Evolutionary conservation across 2,329 filamentous ascomycete species (phyloP).

Genomic region (Drechslerella dactyloides): DNA sequence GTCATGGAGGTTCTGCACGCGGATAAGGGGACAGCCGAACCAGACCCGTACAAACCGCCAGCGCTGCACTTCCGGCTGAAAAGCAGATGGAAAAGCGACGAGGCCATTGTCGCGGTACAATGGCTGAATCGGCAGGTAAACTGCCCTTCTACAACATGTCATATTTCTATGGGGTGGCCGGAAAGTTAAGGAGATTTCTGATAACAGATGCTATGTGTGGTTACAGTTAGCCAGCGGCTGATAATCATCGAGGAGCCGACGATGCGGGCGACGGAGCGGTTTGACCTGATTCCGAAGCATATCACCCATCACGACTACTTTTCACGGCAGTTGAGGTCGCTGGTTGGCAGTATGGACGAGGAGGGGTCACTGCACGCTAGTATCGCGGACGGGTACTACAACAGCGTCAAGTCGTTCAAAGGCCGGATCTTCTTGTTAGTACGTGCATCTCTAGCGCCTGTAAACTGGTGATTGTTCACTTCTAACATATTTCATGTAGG

Average conservation of each 20-base stretch:
- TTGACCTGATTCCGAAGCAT: conserved; percentile 88
- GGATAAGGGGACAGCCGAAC: conserved; percentile 70
- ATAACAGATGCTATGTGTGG: conserved; percentile 82
- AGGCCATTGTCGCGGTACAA: conserved; percentile 93
- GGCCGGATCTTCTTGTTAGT: conserved; percentile 85
- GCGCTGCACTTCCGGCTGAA: conserved; percentile 79
- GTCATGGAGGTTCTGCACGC: conserved; percentile 73
- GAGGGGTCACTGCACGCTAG: conserved; percentile 94
- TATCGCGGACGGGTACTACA: conserved; percentile 94
- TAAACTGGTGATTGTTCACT: conserved; percentile 8
- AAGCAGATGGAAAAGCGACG: conserved; percentile 89
- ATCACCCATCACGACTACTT: conserved; percentile 92
- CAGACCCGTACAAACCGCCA: conserved; percentile 76
- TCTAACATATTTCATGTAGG: conserved; percentile 36
- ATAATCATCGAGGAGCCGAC: conserved; percentile 88
- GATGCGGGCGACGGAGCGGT: conserved; percentile 90
- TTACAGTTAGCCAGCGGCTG: conserved; percentile 92
- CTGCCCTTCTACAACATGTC: not conserved
- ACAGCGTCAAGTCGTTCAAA: conserved; percentile 97
- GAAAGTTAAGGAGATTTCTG: conserved; percentile 28
- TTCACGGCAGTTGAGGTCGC: conserved; percentile 78
- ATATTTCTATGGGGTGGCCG: not conserved
- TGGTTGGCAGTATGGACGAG: conserved; percentile 88
- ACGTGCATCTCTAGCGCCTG: not conserved
- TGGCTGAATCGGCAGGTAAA: conserved; percentile 74